Percentiles rank a stretch among this genome's conserved stretches.
Evolutionary conservation across 345 rosid species (phyloP).

Genomic region (Geranium rotundifolium): DNA sequence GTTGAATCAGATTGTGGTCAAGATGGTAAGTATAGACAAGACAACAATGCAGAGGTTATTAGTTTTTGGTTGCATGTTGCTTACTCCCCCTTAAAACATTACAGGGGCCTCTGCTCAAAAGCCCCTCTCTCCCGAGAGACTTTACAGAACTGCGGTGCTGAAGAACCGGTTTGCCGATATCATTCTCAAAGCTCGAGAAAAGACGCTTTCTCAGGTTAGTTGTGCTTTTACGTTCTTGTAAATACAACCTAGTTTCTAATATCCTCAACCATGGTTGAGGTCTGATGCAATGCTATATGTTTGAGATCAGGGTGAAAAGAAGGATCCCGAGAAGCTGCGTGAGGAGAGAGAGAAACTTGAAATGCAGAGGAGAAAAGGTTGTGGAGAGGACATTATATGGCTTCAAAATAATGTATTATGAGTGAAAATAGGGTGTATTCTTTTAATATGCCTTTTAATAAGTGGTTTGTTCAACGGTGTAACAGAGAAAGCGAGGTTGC

Average conservation of each 20-base stretch:
- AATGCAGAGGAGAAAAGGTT: conserved; percentile 68
- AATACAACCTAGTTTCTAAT: background rate
- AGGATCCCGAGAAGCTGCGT: conserved; percentile 80
- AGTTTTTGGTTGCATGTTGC: conserved; percentile 15
- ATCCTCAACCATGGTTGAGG: conserved; percentile 11
- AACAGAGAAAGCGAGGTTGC: conserved; percentile 81
- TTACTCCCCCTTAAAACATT: conserved; percentile 24
- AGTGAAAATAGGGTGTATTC: background rate
- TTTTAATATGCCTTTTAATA: background rate
- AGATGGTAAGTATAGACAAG: conserved; percentile 59
- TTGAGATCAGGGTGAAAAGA: conserved; percentile 48
- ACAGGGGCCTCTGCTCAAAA: conserved; percentile 69
- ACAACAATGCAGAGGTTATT: conserved; percentile 11
- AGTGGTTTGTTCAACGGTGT: conserved; percentile 1
- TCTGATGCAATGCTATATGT: conserved; percentile 7
- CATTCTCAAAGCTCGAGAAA: conserved; percentile 83
- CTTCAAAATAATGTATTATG: background rate
- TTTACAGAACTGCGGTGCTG: conserved; percentile 68
- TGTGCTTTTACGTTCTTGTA: conserved; percentile 1
- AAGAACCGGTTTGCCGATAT: conserved; percentile 88
- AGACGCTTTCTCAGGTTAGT: conserved; percentile 73
- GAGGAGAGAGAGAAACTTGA: conserved; percentile 80
- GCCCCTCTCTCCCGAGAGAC: conserved; percentile 68
- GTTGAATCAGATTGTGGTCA: conserved; percentile 42
- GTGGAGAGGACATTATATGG: background rate